phyloP scores from a whole-genome alignment of 2,329 filamentous ascomycete species.

The Plenodomus biglobosus region DNA sequence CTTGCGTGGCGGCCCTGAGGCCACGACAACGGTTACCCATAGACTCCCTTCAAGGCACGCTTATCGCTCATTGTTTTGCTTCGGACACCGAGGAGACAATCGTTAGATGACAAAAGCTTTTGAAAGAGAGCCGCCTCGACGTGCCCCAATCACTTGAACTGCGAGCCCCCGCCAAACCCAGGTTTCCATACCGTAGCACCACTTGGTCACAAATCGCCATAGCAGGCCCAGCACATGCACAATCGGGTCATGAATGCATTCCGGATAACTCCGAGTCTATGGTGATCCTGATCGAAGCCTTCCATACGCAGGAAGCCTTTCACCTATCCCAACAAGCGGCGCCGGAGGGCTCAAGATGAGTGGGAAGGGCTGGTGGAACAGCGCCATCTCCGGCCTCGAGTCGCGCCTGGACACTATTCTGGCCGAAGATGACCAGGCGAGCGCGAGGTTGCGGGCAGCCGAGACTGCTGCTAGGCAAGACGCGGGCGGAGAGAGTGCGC shows the following conservation, averaged over 20 bases:
- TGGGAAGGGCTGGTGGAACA: constrained; percentile 51
- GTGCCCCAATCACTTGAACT: background rate
- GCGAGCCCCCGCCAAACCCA: constrained; percentile 24
- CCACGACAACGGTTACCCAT: constrained; percentile 16
- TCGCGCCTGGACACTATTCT: constrained; percentile 90
- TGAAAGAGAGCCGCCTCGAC: too few species aligned
- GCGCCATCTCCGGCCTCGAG: constrained; percentile 91
- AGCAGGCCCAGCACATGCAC: constrained; percentile 29
- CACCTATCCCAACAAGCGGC: constrained; percentile 3
- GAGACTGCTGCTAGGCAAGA: constrained; percentile 42
- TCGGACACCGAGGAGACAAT: background rate
- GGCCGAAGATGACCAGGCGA: constrained; percentile 69
- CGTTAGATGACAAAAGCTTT: background rate
- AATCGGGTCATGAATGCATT: constrained; percentile 34
- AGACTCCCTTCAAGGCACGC: background rate
- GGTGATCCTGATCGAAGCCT: constrained; percentile 32
- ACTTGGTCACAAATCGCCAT: constrained; percentile 19
- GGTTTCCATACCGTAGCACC: constrained; percentile 24
- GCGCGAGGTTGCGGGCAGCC: constrained; percentile 46
- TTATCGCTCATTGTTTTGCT: background rate
- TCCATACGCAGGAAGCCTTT: background rate
- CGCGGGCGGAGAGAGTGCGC: constrained; percentile 28
- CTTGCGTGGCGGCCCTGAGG: constrained; percentile 17
- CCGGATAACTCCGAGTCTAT: constrained; percentile 29
- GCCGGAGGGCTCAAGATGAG: constrained; percentile 21